Base-by-base conservation (phyloP, 2,329 filamentous ascomycete genomes). In the Pseudogymnoascus sp. region DNA sequence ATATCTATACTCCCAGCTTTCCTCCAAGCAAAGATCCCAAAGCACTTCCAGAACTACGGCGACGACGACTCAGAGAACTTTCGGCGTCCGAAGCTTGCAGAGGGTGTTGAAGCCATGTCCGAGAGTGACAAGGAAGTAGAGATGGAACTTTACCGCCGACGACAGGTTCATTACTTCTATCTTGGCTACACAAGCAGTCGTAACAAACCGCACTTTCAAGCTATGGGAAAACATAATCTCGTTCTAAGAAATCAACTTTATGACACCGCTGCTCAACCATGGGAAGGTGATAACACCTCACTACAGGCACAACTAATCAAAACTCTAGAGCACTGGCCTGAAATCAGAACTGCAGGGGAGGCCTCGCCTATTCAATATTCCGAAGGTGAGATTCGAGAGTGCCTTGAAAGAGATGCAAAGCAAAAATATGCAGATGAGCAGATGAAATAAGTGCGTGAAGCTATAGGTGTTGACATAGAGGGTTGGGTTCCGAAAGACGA, bases 21-120 rank as follows among this genome's bases (percentile, higher is more conserved):
- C 30, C 57, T 70, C 5, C 67, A 64, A 59, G 65, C 66, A 41
- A 68, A 69, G 34, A 70, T 72, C 9, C 70, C 69, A 2, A 63
- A 69, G 26, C 63, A 70, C 63, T 71, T 71, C 61, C 70, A 72
- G 62, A 72, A 72, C 38, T 71, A 67, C 64, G 70, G 70, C 10
- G 69, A 73, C 59, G 60, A 65, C 56, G 63, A 63, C 33, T 65
- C 61, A 3, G 63, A 64, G 56, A 62, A 65, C 30, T 63, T 66
- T 48, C 56, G 59, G 21, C 60, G 48, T 55, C 63, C 64, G 58
- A 57, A 61, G 21, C 58, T 65, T 37, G 38, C 61, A 15, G 33
- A 62, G 28, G 57, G 62, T 61, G 62, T 66, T 48, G 60, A 45
- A 35, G 52, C 13, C 23, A 61, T 66, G 60, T 61, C 59, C 8